Evolutionary conservation across 2,329 filamentous ascomycete genomes (phyloP).

Genomic region (Trichoderma semiorbis): DNA sequence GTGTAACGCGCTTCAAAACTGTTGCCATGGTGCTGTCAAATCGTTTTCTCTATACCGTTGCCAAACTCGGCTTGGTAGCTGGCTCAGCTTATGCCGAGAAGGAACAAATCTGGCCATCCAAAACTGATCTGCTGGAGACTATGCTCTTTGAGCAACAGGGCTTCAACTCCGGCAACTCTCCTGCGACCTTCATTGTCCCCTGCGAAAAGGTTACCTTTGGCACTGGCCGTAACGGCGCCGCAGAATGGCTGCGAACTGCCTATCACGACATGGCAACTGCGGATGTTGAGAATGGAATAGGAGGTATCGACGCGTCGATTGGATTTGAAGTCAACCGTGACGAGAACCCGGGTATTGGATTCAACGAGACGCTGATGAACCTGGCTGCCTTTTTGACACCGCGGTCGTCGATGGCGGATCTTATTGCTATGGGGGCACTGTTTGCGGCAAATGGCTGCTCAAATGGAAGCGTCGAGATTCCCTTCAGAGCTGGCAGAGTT

Average conservation of each 20-base stretch:
- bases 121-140: conserved; percentile 18
- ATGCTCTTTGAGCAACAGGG: conserved; percentile 21
- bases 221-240: conserved; percentile 21
- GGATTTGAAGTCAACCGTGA: conserved; percentile 29
- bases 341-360: conserved; percentile 30
- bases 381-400: conserved; percentile 23
- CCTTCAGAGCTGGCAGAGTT: conserved; percentile 3
- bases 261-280: conserved; percentile 32
- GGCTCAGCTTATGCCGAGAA: conserved; percentile 6
- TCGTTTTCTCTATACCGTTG: neutral
- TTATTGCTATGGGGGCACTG: conserved; percentile 25
- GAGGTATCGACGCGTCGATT: conserved; percentile 33
- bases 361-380: conserved; percentile 32
- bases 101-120: conserved; percentile 16
- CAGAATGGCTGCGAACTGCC: conserved; percentile 33
- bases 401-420: conserved; percentile 25
- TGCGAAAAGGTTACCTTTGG: conserved; percentile 16
- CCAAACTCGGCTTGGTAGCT: neutral
- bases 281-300: conserved; percentile 26
- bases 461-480: conserved; percentile 4
- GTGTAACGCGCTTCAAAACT: neutral
- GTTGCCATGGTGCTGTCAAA: neutral
- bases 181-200: conserved; percentile 18
- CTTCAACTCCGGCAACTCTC: conserved; percentile 16
- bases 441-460: conserved; percentile 15